Evolutionary conservation across 257 asterid species (phyloP).

Genomic region (Ocimum tenuiflorum): DNA sequence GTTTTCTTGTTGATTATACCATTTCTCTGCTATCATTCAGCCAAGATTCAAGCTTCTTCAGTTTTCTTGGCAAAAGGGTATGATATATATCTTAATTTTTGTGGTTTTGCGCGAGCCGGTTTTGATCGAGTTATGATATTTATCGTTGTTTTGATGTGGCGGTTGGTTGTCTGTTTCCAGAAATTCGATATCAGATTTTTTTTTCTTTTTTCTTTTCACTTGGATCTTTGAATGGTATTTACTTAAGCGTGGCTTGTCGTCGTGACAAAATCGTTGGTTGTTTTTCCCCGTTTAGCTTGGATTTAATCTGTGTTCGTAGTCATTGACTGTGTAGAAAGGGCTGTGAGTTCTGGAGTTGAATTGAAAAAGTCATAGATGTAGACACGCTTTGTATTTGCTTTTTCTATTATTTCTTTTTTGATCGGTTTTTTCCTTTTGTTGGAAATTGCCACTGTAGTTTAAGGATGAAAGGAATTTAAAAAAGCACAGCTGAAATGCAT

Average conservation of each 20-base stretch:
- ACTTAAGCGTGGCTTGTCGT: background rate
- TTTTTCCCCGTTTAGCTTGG: background rate
- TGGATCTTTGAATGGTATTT: background rate
- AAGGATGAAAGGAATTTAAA: background rate
- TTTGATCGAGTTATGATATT: background rate
- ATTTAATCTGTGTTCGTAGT: too few relatives aligned
- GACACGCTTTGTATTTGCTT: background rate
- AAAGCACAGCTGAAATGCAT: too few relatives aligned
- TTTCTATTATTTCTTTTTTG: background rate
- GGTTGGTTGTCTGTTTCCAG: background rate
- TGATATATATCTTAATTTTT: conserved; percentile 1
- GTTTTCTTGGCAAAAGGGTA: conserved; percentile 14
- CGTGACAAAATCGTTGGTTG: background rate
- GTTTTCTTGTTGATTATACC: background rate
- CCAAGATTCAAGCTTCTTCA: conserved; percentile 21
- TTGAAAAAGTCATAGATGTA: conserved; percentile 3
- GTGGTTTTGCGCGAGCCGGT: background rate
- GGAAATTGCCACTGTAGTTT: background rate
- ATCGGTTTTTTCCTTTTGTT: background rate
- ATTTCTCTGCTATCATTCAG: background rate
- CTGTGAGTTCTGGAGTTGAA: background rate
- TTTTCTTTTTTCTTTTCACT: background rate
- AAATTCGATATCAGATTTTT: background rate
- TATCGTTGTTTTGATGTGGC: background rate
- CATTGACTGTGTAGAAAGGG: background rate